Conservation (phyloP, 2,329 filamentous ascomycete genomes). For the Gliomastix tumulicola region DNA sequence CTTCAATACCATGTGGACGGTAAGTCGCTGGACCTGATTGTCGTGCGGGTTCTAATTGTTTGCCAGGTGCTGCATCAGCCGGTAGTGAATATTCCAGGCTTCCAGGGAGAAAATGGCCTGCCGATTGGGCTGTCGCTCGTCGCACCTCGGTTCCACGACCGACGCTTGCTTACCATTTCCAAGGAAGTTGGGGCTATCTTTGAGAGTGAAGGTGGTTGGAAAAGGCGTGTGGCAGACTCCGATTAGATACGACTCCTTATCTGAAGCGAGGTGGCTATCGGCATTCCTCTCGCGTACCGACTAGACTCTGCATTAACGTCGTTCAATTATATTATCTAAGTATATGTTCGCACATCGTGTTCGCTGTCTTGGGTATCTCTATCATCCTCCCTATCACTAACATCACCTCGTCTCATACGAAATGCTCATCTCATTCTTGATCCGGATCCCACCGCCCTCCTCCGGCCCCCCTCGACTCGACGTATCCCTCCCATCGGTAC, state of each 20-base stretch:
- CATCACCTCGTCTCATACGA: no score
- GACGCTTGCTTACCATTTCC: constrained; percentile 31
- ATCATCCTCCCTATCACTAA: no score
- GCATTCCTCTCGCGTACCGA: no score
- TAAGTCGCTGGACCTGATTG: constrained; percentile 21
- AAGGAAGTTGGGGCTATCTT: constrained; percentile 27
- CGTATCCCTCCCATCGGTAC: no score
- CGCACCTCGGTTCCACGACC: constrained; percentile 36
- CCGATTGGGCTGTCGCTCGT: constrained; percentile 53
- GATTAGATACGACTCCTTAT: background rate
- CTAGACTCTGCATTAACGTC: no score
- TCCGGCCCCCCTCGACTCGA: no score
- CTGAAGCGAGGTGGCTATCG: no score
- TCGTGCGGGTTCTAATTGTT: background rate
- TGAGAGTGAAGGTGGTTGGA: constrained; percentile 21
- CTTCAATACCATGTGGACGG: constrained; percentile 44
- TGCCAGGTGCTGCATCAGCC: constrained; percentile 46
- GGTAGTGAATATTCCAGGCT: constrained; percentile 56
- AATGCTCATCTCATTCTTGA: no score
- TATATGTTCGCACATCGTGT: no score
- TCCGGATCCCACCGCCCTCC: no score
- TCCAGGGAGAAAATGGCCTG: constrained; percentile 42
- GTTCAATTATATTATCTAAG: no score
- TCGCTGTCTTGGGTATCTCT: no score
- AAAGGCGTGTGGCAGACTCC: constrained; percentile 2